Conservation (phyloP, 2,329 filamentous ascomycete species). For the Simplicillium sp. region DNA sequence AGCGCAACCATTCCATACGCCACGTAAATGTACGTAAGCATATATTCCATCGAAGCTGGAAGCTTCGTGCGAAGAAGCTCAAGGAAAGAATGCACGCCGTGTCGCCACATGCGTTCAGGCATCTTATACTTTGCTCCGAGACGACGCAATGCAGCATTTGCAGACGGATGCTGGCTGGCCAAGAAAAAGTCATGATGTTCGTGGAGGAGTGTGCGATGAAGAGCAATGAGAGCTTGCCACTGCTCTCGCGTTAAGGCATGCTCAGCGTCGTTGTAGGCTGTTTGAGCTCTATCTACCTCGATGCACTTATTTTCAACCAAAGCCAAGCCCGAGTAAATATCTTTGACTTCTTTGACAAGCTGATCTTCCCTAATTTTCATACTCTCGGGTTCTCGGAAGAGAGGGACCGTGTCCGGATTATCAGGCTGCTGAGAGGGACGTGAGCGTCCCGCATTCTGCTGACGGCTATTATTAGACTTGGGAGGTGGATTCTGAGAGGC, state of each 20-base stretch:
- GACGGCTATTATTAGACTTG: background rate
- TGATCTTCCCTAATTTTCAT: slow-evolving; percentile 68
- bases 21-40: slow-evolving; percentile 83
- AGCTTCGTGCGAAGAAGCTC: slow-evolving; percentile 67
- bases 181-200: slow-evolving; percentile 84
- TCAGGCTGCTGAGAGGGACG: background rate
- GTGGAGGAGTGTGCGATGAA: slow-evolving; percentile 72
- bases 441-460: background rate
- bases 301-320: slow-evolving; percentile 87
- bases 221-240: slow-evolving; percentile 68
- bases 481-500: background rate
- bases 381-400: slow-evolving; percentile 45
- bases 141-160: slow-evolving; percentile 54
- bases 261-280: slow-evolving; percentile 30
- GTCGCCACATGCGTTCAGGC: slow-evolving; percentile 89
- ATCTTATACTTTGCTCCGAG: slow-evolving; percentile 78
- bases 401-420: background rate
- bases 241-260: slow-evolving; percentile 53
- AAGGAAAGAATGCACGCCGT: slow-evolving; percentile 80
- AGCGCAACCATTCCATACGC: slow-evolving; percentile 87
- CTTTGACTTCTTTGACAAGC: slow-evolving; percentile 70
- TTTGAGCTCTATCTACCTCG: slow-evolving; percentile 62
- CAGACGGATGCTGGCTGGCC: slow-evolving; percentile 76
- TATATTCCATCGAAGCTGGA: slow-evolving; percentile 72
- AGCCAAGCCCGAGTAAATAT: slow-evolving; percentile 72